Base-by-base conservation (phyloP, 768 basidiomycete species). In the Mycena alexandri region DNA sequence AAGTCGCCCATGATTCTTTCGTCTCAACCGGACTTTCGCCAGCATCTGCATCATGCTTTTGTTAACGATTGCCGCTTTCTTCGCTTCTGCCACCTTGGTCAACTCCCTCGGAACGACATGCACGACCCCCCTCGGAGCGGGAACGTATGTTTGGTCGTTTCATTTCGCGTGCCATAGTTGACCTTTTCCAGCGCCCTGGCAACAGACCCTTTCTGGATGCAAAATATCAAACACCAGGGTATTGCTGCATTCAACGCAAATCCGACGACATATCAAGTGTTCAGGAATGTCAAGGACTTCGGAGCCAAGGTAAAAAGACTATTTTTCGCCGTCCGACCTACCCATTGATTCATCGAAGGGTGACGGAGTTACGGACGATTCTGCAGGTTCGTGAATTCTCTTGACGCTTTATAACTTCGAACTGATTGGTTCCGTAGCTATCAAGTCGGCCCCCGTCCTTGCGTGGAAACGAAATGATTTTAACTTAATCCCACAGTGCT, bases 161-260 rank as follows among this genome's bases (percentile, higher is more conserved):
- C 33, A 42, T 47, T 6, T n/a, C 25, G 41, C n/a, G 6, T 25
- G 13, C 14, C 16, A 19, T 36, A 33, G 51, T 41, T 16, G 17
- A 38, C n/a, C 19, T 51, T 52, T 9, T 38, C n/a, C 50, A 69
- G 68, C 21, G 88, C 91, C n/a, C 81, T 80, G 5, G 76, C 87
- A 29, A 75, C 75, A 19, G 89, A 88, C 54, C 86, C 91, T 0
- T 93, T 86, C 74, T 94, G 92, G 92, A 74, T 92, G 75, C 78
- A 93, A 75, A 86, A 67, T 58, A 92, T 94, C 71, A 87, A 84
- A 53, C 93, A 93, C 70, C 92, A 90, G 75, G 92, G 90, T 33
- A 87, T 80, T 22, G 81, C 93, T 3, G 85, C 92, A 2, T 90
- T 87, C 78, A 91, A 92, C 73, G 71, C 89, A 9, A 79, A 86